Evolutionary conservation across 768 basidiomycete species (phyloP).

Genomic region (Thelephora aurantiotincta): DNA sequence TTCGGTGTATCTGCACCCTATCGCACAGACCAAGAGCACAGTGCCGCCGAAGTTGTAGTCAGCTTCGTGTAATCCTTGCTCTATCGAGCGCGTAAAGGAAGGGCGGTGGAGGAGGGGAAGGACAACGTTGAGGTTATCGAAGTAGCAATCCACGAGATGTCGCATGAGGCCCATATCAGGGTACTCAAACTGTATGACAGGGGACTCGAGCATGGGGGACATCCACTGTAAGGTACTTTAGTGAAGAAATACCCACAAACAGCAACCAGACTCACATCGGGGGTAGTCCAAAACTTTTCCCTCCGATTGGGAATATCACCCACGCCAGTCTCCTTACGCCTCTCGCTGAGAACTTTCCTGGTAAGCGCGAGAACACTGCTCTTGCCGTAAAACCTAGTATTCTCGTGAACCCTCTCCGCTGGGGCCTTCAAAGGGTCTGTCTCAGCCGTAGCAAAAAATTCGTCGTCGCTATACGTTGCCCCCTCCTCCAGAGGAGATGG

Average conservation of each 20-base stretch:
- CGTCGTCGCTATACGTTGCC: too few relatives aligned
- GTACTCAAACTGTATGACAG: constrained; percentile 23
- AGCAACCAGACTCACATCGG: background rate
- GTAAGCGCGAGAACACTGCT: too few relatives aligned
- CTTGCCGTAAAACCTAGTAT: too few relatives aligned
- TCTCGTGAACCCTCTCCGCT: too few relatives aligned
- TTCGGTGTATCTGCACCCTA: constrained; percentile 37
- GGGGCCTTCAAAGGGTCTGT: too few relatives aligned
- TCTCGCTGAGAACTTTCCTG: too few relatives aligned
- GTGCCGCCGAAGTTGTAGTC: constrained; percentile 41
- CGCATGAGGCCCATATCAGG: constrained; percentile 36
- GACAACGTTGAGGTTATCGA: constrained; percentile 36
- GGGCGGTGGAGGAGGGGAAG: constrained; percentile 63
- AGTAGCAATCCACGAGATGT: constrained; percentile 50
- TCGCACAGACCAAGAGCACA: constrained; percentile 59
- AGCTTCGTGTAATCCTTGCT: constrained; percentile 31
- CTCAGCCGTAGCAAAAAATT: too few relatives aligned
- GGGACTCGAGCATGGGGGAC: background rate
- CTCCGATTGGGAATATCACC: background rate
- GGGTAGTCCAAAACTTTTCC: background rate
- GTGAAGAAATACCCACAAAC: background rate
- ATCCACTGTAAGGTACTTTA: background rate
- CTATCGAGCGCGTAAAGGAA: constrained; percentile 40
- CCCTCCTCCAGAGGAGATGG: too few relatives aligned
- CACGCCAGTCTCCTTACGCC: background rate